A percentile compares a stretch with the other conserved stretches of the same genome.
Evolutionary conservation across 257 asterid species (phyloP).

Genomic region (Nicotiana noctiflora): DNA sequence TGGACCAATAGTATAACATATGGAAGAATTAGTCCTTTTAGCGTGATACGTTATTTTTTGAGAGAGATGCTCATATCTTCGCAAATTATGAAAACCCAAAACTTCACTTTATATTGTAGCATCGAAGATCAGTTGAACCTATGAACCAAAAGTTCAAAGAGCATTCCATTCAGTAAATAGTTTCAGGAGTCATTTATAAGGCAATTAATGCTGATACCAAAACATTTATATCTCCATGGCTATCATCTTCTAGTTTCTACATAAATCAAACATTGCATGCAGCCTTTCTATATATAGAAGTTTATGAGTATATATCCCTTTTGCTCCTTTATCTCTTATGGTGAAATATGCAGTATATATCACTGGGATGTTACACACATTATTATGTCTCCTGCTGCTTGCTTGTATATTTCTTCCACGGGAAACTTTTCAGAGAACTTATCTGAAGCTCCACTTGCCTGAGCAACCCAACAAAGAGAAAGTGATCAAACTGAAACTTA

Average conservation of each 20-base stretch:
- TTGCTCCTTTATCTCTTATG: neutral
- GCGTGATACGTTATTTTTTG: too few species aligned
- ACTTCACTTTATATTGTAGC: too few species aligned
- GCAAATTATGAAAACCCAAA: too few species aligned
- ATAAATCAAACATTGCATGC: neutral
- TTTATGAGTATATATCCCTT: neutral
- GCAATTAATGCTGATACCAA: neutral
- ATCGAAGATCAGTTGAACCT: too few species aligned
- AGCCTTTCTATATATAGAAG: neutral
- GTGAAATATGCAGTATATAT: neutral
- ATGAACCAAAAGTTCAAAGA: too few species aligned
- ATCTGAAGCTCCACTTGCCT: neutral
- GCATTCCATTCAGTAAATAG: neutral
- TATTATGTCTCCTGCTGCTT: conserved; percentile 21
- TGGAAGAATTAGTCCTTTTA: too few species aligned
- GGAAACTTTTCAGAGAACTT: conserved; percentile 4
- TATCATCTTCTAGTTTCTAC: neutral
- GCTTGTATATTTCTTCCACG: conserved; percentile 23
- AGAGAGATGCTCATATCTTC: too few species aligned
- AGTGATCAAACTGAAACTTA: neutral
- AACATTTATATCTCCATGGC: neutral
- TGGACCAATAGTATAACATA: too few species aligned
- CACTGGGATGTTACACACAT: conserved; percentile 8
- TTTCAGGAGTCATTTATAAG: neutral
- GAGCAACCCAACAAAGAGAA: neutral